Evolutionary conservation across 352 stramenopile genomes (phyloP).

Genomic region (Thalassiosira mediterranea): DNA sequence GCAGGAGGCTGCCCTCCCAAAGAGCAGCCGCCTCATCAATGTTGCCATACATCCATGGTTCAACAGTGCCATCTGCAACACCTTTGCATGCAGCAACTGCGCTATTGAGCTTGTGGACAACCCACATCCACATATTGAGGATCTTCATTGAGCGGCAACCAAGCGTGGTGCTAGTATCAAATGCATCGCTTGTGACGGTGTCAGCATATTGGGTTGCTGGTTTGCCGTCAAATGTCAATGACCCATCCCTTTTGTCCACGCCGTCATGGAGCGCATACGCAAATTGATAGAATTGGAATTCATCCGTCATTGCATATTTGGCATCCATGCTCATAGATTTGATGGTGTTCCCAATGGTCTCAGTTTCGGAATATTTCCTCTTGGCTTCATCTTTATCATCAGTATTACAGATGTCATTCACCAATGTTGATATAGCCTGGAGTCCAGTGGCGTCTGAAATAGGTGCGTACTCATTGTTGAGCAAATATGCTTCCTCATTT

Average conservation of each 20-base stretch:
- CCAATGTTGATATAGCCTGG: conserved; percentile 48
- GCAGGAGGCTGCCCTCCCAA: conserved; percentile 49
- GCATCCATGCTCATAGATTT: conserved; percentile 62
- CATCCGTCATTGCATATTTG: conserved; percentile 62
- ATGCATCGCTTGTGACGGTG: conserved; percentile 70
- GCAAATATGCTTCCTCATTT: conserved; percentile 3
- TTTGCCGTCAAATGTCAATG: conserved; percentile 56
- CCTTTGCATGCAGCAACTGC: conserved; percentile 58
- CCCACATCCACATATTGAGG: conserved; percentile 78
- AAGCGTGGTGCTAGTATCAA: conserved; percentile 53
- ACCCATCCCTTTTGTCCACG: conserved; percentile 52
- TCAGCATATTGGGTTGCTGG: conserved; percentile 70
- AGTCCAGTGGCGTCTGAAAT: conserved; percentile 33
- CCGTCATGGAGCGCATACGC: conserved; percentile 77
- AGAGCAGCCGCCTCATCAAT: conserved; percentile 53
- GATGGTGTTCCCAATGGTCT: conserved; percentile 49
- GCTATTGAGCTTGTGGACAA: conserved; percentile 68
- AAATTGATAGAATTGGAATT: conserved; percentile 81
- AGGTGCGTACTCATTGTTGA: conserved; percentile 57
- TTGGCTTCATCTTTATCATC: conserved; percentile 25
- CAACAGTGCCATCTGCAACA: conserved; percentile 25
- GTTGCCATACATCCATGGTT: conserved; percentile 28
- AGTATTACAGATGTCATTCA: conserved; percentile 62
- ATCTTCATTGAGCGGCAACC: conserved; percentile 58
- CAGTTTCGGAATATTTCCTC: conserved; percentile 47